Base-by-base conservation (phyloP, 2,329 filamentous ascomycete species). In the Rutstroemia sp. region DNA sequence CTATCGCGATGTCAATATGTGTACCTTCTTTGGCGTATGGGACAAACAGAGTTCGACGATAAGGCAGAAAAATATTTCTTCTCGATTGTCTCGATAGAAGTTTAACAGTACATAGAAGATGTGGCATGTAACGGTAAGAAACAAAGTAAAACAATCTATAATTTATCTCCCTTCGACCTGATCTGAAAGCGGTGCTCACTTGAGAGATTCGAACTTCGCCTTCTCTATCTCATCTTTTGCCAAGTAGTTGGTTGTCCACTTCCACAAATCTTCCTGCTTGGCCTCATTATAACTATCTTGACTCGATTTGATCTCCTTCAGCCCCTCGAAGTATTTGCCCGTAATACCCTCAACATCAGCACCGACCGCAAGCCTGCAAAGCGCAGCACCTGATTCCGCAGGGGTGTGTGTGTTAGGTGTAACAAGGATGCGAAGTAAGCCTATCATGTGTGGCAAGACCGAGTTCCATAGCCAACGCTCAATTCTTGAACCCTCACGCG, bases 201-300 rank as follows among this genome's bases (percentile, higher is more conserved):
- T 54, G 21, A 49, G 44, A 19, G 44, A 54, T 34, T 56, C 54
- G 19, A 56, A 56, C 14, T 18, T 56, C 14, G 8, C 34, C 4
- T 46, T 56, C 30, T 56, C 54, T 14, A 44, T 42, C 12, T 37
- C 39, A 14, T 49, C 42, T 5, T 27, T 25, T 42, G 67, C 66
- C 34, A 72, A 53, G 57, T 62, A 65, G 30, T 69, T 66, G 14
- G 77, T 64, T 9, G 76, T 80, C 77, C 76, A 80, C 23, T 66
- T 53, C 74, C 74, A 79, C 34, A 79, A 58, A 59, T 78, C 75
- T 16, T 80, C 73, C 63, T 79, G 77, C 62, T 77, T 76, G 23
- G 53, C 61, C 63, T 71, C 66, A 49, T 74, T 69, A 58, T 75
- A 74, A 59, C 75, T 79, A 42, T 70, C 72, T 19, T 65, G 64